phyloP scores from a whole-genome alignment of 208 protist genomes.

The Acanthamoeba royreba region DNA sequence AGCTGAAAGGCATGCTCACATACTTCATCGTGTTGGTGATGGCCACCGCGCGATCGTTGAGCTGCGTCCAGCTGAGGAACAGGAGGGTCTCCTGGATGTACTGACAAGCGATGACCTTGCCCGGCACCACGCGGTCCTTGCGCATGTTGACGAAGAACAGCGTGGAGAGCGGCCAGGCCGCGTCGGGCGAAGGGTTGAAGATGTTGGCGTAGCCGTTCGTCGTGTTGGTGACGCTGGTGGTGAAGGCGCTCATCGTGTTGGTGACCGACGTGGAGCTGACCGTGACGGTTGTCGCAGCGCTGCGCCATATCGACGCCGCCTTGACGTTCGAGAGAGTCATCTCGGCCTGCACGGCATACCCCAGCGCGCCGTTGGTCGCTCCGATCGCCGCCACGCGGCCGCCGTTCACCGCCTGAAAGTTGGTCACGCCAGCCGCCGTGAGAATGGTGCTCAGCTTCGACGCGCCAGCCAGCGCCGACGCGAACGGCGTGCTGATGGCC shows the following conservation, averaged over 20 bases:
- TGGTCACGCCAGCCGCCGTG: not conserved
- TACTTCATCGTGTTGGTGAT: not conserved
- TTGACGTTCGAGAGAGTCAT: not conserved
- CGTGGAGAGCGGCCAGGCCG: not conserved
- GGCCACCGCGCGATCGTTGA: slow-evolving; percentile 8
- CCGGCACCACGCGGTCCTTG: not conserved
- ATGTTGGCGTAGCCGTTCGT: not conserved
- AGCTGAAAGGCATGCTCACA: not conserved
- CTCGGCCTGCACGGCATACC: not conserved
- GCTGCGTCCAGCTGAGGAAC: slow-evolving; percentile 38
- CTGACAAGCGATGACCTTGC: not conserved
- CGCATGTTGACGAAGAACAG: not conserved
- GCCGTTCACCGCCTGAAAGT: not conserved
- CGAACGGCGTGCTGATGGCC: not conserved
- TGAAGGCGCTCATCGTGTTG: not conserved
- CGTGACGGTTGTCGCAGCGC: not conserved
- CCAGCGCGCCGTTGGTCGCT: not conserved
- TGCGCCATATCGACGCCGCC: not conserved
- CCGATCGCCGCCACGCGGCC: not conserved
- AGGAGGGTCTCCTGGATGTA: slow-evolving; percentile 15
- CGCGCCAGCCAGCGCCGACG: not conserved
- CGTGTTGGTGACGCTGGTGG: not conserved
- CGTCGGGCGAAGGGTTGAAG: not conserved
- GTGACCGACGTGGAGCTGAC: not conserved
- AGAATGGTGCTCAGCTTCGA: not conserved